Evolutionary conservation across 495 filamentous ascomycete genomes (phyloP).

Genomic region (Penicillium silybi): DNA sequence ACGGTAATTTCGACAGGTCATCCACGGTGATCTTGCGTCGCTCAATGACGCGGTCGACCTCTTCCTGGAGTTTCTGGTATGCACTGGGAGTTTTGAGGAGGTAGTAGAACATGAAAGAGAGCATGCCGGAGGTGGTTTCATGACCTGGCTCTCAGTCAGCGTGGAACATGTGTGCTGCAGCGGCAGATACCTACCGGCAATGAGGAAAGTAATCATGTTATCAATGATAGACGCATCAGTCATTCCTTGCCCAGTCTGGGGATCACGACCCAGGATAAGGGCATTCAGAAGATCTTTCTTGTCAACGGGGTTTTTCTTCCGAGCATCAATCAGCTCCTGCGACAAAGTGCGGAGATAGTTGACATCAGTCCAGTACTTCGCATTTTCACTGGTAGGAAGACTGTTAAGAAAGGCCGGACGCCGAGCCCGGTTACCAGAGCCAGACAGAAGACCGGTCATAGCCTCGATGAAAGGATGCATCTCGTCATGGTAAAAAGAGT

Average conservation of each 20-base stretch:
- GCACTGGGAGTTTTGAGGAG: slow-evolving; percentile 59
- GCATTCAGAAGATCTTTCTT: slow-evolving; percentile 69
- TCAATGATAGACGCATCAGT: slow-evolving; percentile 58
- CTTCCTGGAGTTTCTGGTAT: slow-evolving; percentile 58
- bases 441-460: slow-evolving; percentile 57
- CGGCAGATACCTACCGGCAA: slow-evolving; percentile 38
- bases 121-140: slow-evolving; percentile 64
- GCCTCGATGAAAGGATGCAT: slow-evolving; percentile 64
- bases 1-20: slow-evolving; percentile 62
- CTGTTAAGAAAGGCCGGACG: slow-evolving; percentile 50
- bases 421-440: slow-evolving; percentile 47
- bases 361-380: slow-evolving; percentile 58
- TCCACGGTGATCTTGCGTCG: slow-evolving; percentile 59
- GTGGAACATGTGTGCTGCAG: not conserved
- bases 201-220: slow-evolving; percentile 71
- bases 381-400: slow-evolving; percentile 47
- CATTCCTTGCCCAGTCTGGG: slow-evolving; percentile 62
- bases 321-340: slow-evolving; percentile 55
- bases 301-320: slow-evolving; percentile 50
- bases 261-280: slow-evolving; percentile 64
- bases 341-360: slow-evolving; percentile 51
- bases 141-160: slow-evolving; percentile 47
- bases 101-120: slow-evolving; percentile 54
- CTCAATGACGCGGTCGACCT: slow-evolving; percentile 65
- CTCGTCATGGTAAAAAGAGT: slow-evolving; percentile 65